phyloP scores from a whole-genome alignment of 2,329 filamentous ascomycete genomes.

The Diaporthe helianthi region DNA sequence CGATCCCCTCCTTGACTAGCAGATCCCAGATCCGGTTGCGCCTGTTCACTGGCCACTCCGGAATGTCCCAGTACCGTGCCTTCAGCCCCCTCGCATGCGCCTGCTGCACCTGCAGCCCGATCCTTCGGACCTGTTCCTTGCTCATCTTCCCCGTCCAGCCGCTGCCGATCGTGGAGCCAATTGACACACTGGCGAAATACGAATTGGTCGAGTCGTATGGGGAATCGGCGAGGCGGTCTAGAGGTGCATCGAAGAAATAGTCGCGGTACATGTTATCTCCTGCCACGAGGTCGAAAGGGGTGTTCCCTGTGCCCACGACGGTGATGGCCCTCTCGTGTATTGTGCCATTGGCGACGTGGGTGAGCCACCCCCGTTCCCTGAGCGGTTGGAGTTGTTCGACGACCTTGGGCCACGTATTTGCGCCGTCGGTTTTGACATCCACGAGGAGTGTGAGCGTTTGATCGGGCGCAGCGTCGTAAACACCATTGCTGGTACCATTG shows the following conservation, averaged over 20 bases:
- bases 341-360: conserved; percentile 56
- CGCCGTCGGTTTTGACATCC: conserved; percentile 70
- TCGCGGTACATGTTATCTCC: conserved; percentile 63
- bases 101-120: conserved; percentile 53
- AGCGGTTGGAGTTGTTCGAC: conserved; percentile 64
- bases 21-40: conserved; percentile 64
- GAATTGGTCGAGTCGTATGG: conserved; percentile 62
- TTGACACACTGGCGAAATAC: conserved; percentile 70
- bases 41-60: conserved; percentile 60
- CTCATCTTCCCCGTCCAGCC: conserved; percentile 54
- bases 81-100: conserved; percentile 63
- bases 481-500: conserved; percentile 55
- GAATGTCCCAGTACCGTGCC: conserved; percentile 67
- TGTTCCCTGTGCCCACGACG: conserved; percentile 72
- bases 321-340: conserved; percentile 66
- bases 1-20: conserved; percentile 62
- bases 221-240: conserved; percentile 49
- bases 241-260: conserved; percentile 71
- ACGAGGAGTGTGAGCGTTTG: conserved; percentile 69
- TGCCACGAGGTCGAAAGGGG: conserved; percentile 63
- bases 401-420: conserved; percentile 59
- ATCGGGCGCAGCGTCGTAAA: conserved; percentile 60
- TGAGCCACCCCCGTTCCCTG: conserved; percentile 63
- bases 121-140: conserved; percentile 48
- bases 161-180: conserved; percentile 60